phyloP scores from a whole-genome alignment of 1,284 basidiomycete species.

The Heterobasidion parviporum region DNA sequence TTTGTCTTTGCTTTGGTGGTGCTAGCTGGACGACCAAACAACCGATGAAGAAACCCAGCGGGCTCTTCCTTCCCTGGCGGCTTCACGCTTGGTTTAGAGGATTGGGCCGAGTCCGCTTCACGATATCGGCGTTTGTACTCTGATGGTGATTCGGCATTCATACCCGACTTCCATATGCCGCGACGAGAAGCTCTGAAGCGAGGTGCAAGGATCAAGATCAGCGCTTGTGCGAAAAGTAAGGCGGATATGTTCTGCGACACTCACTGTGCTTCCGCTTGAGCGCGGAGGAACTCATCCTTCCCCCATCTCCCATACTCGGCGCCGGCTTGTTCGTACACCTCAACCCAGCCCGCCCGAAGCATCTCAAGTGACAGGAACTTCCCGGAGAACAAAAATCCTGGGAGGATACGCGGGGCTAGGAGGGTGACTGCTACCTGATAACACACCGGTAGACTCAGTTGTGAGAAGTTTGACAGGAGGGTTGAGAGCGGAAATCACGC shows the following conservation, averaged over 20 bases:
- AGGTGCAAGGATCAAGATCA: background rate
- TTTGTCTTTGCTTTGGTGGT: no score
- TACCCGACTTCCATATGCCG: constrained; percentile 69
- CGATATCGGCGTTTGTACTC: constrained; percentile 66
- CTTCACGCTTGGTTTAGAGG: no score
- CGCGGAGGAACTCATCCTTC: constrained; percentile 49
- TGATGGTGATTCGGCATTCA: constrained; percentile 56
- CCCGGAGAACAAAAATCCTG: constrained; percentile 38
- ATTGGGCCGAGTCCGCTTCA: background rate
- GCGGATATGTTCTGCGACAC: constrained; percentile 14
- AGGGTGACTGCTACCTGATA: constrained; percentile 61
- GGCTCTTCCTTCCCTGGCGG: no score
- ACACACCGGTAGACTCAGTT: background rate
- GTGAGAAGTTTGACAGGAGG: background rate
- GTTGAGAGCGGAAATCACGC: constrained; percentile 14
- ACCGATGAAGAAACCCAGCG: no score
- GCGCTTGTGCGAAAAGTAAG: background rate
- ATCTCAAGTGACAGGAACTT: constrained; percentile 66
- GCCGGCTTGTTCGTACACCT: constrained; percentile 67
- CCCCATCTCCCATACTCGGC: constrained; percentile 72
- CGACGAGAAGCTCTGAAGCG: constrained; percentile 37
- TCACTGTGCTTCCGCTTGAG: constrained; percentile 65
- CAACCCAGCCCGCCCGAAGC: constrained; percentile 69
- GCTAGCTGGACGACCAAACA: no score
- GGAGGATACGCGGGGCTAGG: constrained; percentile 38